Evolutionary conservation across 352 stramenopile genomes (phyloP).

Genomic region (Plasmopara halstedii): DNA sequence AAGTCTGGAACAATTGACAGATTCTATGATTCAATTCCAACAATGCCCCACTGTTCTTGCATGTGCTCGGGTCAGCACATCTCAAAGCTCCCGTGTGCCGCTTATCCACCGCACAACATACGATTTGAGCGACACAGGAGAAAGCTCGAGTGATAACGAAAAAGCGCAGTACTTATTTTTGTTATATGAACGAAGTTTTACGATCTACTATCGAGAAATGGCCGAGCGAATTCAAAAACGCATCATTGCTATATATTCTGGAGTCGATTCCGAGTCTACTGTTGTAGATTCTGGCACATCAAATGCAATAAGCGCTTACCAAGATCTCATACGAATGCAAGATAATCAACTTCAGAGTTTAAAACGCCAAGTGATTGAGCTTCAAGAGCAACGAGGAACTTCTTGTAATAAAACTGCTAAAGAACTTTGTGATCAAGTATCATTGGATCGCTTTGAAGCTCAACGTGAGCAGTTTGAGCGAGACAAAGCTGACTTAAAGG

Average conservation of each 20-base stretch:
- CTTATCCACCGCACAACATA: conserved; percentile 31
- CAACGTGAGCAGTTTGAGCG: conserved; percentile 21
- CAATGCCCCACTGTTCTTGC: conserved; percentile 39
- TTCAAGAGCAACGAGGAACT: conserved; percentile 5
- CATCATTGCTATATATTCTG: conserved; percentile 58
- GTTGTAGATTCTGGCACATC: conserved; percentile 5
- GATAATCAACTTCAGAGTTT: conserved; percentile 64
- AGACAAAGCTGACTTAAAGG: conserved; percentile 29
- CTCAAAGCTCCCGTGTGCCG: conserved; percentile 31
- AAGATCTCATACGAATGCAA: conserved; percentile 77
- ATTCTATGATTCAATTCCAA: conserved; percentile 58
- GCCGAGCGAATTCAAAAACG: conserved; percentile 52
- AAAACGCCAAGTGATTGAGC: conserved; percentile 22
- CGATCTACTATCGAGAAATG: conserved; percentile 35
- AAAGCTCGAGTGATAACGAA: conserved; percentile 1
- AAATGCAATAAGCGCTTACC: conserved; percentile 46
- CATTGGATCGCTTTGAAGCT: conserved; percentile 6
- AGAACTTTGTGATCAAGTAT: neutral
- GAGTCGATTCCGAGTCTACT: conserved; percentile 16
- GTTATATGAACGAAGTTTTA: conserved; percentile 65
- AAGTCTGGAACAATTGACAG: conserved; percentile 58
- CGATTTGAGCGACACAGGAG: conserved; percentile 13
- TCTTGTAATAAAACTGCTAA: neutral
- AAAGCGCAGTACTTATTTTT: conserved; percentile 48
- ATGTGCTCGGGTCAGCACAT: conserved; percentile 33